Base-by-base conservation (phyloP, 768 basidiomycete species). In the Tulasnella sp. region DNA sequence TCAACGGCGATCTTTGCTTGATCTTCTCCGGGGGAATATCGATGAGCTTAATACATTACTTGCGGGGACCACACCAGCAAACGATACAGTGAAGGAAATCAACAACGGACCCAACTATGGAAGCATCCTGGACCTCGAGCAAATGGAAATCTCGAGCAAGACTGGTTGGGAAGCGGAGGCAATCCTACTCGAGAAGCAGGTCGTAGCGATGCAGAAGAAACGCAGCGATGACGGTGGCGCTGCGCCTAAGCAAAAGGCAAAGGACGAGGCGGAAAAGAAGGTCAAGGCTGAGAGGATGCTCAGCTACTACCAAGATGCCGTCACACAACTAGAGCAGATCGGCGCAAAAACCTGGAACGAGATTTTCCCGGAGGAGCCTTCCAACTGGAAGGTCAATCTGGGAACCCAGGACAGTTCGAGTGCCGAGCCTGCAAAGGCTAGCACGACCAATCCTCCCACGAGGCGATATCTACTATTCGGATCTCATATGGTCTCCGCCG, bases 321-420 rank as follows among this genome's bases (percentile, higher is more conserved):
- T 74, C 59, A 63, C 59, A 15, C 49, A 71, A 2, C 70, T 76
- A 11, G 58, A 64, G 5, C 66, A 69, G 8, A 65, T 68, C 43
- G 70, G 69, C 1, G 76, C 77, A 17, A 77, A 77, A 62, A 67
- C 72, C 0, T 77, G 76, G 74, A 65, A 66, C 4, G 76, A 75
- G 30, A 52, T 76, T 21, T 72, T 72, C 58, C 70, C 74, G 44
- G 61, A 66, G 48, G 22, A 71, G 65, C 31, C 42, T 17, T 50
- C 60, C 0, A 41, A 42, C 17, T 25, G 24, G 2, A 34, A 22
- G 34, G 56, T 38, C 11, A 60, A 49, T 59, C 68, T 66, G 50
- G 63, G 69, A 42, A 66, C 70, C 30, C 65, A 65, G 60, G 69
- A 66, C 22, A 30, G 29, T 31, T 4, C 41, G 30, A 56, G 1